Evolutionary conservation across 495 filamentous ascomycete species (phyloP), one percentile per base, ranked within the genome.

Genomic region (Hamigera avellanea): DNA sequence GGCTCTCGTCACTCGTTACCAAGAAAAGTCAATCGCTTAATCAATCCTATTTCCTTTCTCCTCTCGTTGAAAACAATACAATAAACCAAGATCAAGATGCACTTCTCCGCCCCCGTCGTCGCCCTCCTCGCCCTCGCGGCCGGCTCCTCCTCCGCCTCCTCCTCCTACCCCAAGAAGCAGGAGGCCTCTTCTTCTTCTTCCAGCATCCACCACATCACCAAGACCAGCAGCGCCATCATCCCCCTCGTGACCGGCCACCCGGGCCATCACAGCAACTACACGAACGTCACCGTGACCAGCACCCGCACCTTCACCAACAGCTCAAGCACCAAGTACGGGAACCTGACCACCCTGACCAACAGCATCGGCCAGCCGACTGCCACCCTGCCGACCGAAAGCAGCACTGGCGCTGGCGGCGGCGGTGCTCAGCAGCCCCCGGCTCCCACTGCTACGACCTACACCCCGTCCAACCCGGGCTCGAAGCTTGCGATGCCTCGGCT

Each of bases 31-130:
- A n/a, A n/a, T n/a, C n/a, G n/a, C n/a, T n/a, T n/a, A n/a, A n/a
- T n/a, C n/a, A n/a, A n/a, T n/a, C n/a, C n/a, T n/a, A n/a, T n/a
- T n/a, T n/a, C n/a, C n/a, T n/a, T n/a, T n/a, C n/a, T n/a, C n/a
- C n/a, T n/a, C n/a, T n/a, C n/a, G n/a, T n/a, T n/a, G n/a, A n/a
- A n/a, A n/a, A n/a, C n/a, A n/a, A n/a, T n/a, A n/a, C n/a, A n/a
- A n/a, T n/a, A n/a, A n/a, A n/a, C n/a, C n/a, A n/a, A n/a, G n/a
- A 39, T 21, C 41, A 49, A 43, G 32, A 55, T 55, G 52, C 33
- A 53, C 37, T 55, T 55, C 46, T 40, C 50, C 15, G 33, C 43
- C n/a, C 14, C 42, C 26, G 13, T 45, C 26, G 27, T 56, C 16
- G 36, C 48, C 32, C 15, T 54, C 39, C 34, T 54, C 29, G 50